Percentiles rank a stretch among this genome's conserved stretches.
phyloP scores from a whole-genome alignment of 1,284 basidiomycete species.

The Pseudozyma tsukubaensis region DNA sequence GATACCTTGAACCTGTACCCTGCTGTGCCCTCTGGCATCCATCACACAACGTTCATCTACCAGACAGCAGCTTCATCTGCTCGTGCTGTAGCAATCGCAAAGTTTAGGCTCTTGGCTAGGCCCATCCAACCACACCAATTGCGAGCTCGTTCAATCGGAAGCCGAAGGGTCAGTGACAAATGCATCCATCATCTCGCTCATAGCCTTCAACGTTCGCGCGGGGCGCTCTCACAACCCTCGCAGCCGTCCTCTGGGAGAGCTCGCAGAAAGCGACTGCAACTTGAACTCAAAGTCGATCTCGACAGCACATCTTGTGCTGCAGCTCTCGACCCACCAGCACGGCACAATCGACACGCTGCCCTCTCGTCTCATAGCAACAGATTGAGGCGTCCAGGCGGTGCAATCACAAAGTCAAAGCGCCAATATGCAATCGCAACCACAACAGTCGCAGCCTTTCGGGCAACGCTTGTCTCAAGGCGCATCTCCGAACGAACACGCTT shows the following conservation, averaged over 20 bases:
- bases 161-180: constrained; percentile 20
- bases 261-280: too few species aligned
- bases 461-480: constrained; percentile 7
- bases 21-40: background rate
- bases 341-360: background rate
- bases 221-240: constrained; percentile 11
- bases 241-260: background rate
- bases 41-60: background rate
- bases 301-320: too few species aligned
- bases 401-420: background rate
- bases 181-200: constrained; percentile 12
- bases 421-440: constrained; percentile 35
- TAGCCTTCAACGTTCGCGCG: constrained; percentile 19
- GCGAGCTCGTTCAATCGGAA: constrained; percentile 4
- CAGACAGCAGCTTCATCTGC: background rate
- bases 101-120: background rate
- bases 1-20: background rate
- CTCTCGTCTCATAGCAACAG: background rate
- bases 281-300: too few species aligned
- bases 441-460: constrained; percentile 8
- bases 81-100: background rate
- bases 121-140: background rate
- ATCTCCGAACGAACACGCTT: constrained; percentile 10
- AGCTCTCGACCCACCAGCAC: too few species aligned
- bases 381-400: background rate